Evolutionary conservation across 2,329 filamentous ascomycete genomes (phyloP), one percentile per base, ranked within the genome.

Genomic region (Clarireedia homoeocarpa): DNA sequence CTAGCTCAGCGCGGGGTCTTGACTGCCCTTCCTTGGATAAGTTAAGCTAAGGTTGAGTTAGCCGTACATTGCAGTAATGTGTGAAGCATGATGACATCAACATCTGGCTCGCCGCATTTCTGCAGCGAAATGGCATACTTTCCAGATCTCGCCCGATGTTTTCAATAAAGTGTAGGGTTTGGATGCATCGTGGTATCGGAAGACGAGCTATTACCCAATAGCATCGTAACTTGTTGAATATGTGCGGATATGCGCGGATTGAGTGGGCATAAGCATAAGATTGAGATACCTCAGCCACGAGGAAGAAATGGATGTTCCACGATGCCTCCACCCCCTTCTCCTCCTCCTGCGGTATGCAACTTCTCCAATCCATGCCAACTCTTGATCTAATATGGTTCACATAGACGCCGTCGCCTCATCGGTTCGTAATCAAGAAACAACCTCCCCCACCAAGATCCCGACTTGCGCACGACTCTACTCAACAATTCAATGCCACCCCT

Each of bases 381-480:
- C 15, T 47, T 42, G 47, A 30, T 53, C 56, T 63, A 48, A 66
- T 51, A 30, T 50, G 26, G 17, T 45, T 49, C 23, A 55, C 20
- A 17, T 34, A 72, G 70, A 72, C 70, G 36, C 70, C 70, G 7
- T 71, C 70, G 7, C 70, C 70, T 0, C 69, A 70, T 60, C 65
- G 70, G 38, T 72, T 71, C 58, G 58, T 71, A 51, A 64, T 70
- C 47, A 65, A 68, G 46, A 66, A 65, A 45, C 58, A 63, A 49
- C 50, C 60, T 39, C 51, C 56, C 24, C 51, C 55, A 6, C 58
- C 59, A 42, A 61, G 59, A 44, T 59, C 64, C 5, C 62, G 63
- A 3, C 53, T 63, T 36, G 53, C 60, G 6, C 63, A 62, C 56
- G 58, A 64, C 51, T 54, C 63, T 42, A 61, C 60, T 12, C 66